Base-by-base conservation (phyloP, 805 yeast genomes). In the Yueomyces sp. region DNA sequence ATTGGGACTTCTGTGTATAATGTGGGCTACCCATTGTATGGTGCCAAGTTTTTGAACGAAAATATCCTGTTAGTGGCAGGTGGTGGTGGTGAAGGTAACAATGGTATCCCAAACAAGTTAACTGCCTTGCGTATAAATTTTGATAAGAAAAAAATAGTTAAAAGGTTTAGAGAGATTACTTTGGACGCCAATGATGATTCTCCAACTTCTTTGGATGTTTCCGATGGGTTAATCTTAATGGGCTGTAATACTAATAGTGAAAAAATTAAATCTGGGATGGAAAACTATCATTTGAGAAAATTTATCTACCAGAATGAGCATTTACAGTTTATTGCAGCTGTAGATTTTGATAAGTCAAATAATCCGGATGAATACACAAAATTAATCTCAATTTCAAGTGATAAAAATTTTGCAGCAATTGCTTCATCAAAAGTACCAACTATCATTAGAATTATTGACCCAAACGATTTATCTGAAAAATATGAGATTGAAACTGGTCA, bases 1-100 rank as follows among this genome's bases (percentile, higher is more conserved):
- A 45, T 55, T 37, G 42, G 44, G 7, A 50, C 52, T 27, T 45
- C 62, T 3, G 43, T 45, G 28, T 56, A 57, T 45, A 54, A 65
- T 41, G 53, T 67, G 33, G 90, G 85, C 2, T 84, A 79, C 53
- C 97, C 98, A 1, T 70, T 87, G 9, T 84, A 81, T 52, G 90
- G 86, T 2, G 80, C 90, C 43, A 74, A 76, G 47, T 87, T 85
- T 57, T 67, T 79, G 39, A 69, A 74, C 50, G 72, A 78, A 49
- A 64, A 68, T 47, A 73, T 79, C 1, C 59, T 88, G 29, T 60
- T 87, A 41, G 81, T 81, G 30, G 78, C 86, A 3, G 98, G 98
- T 38, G 98, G 98, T 39, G 96, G 96, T 31, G 97, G 96, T 28
- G 94, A 85, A 59, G 95, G 95, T 7, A 79, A 79, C 55, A 81